Percentiles rank a stretch among this genome's conserved stretches.
phyloP scores from a whole-genome alignment of 2,329 filamentous ascomycete species.

The Cyphellophora attinorum region DNA sequence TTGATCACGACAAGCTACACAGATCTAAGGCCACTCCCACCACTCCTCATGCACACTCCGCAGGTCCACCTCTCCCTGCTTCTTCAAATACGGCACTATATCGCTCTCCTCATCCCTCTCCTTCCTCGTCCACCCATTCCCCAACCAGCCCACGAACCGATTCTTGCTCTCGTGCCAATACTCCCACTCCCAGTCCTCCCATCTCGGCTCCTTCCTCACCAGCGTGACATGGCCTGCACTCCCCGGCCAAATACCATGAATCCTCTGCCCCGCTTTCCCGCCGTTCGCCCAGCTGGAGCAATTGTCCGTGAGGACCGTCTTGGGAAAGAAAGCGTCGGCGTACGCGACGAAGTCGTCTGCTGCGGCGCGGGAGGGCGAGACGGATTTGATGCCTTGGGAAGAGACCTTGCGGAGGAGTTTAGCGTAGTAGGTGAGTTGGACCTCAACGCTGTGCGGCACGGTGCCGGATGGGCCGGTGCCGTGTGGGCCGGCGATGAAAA shows the following conservation, averaged over 20 bases:
- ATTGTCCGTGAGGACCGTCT: conserved; percentile 32
- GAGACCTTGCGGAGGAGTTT: conserved; percentile 59
- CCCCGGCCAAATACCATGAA: conserved; percentile 14
- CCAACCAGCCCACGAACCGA: conserved; percentile 10
- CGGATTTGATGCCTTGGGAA: conserved; percentile 55
- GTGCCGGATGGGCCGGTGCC: conserved; percentile 51
- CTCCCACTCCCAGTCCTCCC: conserved; percentile 16
- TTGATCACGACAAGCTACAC: too few relatives aligned
- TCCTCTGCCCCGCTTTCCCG: conserved; percentile 9
- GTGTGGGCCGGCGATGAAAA: conserved; percentile 31
- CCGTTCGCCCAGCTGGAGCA: conserved; percentile 16
- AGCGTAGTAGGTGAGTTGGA: conserved; percentile 54
- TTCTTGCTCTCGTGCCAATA: conserved; percentile 9
- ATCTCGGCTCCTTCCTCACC: conserved; percentile 12
- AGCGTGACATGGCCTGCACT: conserved; percentile 13
- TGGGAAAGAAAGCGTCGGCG: conserved; percentile 45
- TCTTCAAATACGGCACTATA: conserved; percentile 11
- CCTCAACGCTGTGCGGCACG: conserved; percentile 58
- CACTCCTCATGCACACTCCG: conserved; percentile 13
- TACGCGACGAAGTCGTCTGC: conserved; percentile 57
- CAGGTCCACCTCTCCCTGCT: conserved; percentile 9
- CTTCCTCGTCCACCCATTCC: conserved; percentile 13
- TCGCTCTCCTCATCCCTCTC: conserved; percentile 10
- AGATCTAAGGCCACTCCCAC: conserved; percentile 9
- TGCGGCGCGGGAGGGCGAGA: conserved; percentile 48